Evolutionary conservation across 2,329 filamentous ascomycete genomes (phyloP).

Genomic region (Aspergillus ochraceoroseus): DNA sequence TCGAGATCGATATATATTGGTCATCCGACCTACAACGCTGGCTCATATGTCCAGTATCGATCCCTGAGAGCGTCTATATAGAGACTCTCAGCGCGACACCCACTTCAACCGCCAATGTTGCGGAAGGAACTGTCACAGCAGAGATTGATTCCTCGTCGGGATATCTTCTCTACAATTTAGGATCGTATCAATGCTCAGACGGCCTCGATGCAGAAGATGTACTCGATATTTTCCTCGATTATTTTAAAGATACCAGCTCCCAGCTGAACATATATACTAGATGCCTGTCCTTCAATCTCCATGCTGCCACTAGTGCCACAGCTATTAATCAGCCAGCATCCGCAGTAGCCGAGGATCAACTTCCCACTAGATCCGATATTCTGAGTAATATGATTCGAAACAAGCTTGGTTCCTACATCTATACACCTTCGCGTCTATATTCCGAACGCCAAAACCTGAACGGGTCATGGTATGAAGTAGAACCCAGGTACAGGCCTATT

Average conservation of each 20-base stretch:
- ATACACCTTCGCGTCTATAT: constrained; percentile 49
- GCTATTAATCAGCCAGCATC: constrained; percentile 43
- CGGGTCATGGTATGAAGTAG: constrained; percentile 52
- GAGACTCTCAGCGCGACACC: constrained; percentile 21
- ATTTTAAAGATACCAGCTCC: constrained; percentile 51
- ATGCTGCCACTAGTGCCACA: constrained; percentile 48
- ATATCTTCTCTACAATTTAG: constrained; percentile 44
- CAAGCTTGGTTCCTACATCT: constrained; percentile 50
- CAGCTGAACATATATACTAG: constrained; percentile 52
- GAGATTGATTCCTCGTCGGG: constrained; percentile 22
- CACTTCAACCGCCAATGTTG: constrained; percentile 23
- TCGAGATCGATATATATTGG: constrained; percentile 62
- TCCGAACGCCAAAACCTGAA: constrained; percentile 55
- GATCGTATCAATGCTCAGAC: constrained; percentile 53
- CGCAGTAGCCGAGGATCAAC: constrained; percentile 36
- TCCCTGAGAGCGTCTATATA: constrained; percentile 36
- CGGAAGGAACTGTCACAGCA: constrained; percentile 24
- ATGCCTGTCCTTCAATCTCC: constrained; percentile 56
- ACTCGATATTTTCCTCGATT: constrained; percentile 49
- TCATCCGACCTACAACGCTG: constrained; percentile 51
- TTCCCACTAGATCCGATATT: constrained; percentile 46
- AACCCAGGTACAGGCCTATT: constrained; percentile 44
- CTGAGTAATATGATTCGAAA: constrained; percentile 48
- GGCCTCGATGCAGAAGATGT: constrained; percentile 50
- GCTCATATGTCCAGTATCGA: constrained; percentile 57